phyloP scores from a whole-genome alignment of 345 rosid genomes.

The Eucalyptus caleyi region DNA sequence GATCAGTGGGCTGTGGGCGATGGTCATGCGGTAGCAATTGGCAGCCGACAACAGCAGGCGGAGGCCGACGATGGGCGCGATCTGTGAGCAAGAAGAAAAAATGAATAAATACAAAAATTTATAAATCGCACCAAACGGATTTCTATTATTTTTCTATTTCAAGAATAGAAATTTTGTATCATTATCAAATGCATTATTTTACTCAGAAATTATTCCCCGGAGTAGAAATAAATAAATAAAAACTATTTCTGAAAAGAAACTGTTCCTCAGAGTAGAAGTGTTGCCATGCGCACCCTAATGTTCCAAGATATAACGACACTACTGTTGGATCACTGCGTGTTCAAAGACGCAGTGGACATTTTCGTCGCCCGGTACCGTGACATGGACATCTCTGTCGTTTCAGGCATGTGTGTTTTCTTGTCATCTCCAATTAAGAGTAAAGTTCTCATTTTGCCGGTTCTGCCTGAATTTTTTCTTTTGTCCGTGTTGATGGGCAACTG shows the following conservation, averaged over 20 bases:
- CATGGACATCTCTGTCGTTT: conserved; percentile 82
- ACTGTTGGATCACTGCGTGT: conserved; percentile 75
- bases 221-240: no score
- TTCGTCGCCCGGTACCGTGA: conserved; percentile 82
- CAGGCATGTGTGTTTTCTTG: conserved; percentile 34
- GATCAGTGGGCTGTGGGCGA: no score
- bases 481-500: background rate
- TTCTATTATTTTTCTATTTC: no score
- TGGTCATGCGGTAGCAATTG: no score
- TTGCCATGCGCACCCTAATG: conserved; percentile 21
- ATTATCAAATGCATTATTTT: no score
- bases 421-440: background rate
- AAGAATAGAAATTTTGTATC: no score
- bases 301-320: conserved; percentile 89
- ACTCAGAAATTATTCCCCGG: no score
- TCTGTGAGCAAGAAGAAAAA: no score
- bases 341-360: conserved; percentile 68
- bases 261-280: no score
- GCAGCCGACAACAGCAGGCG: accelerated
- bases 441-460: background rate
- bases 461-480: background rate
- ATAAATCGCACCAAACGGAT: no score
- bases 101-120: no score
- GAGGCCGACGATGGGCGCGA: accelerated
- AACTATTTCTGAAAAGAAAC: no score